Conservation (phyloP, 306 rosid species). For the Acacia crassicarpa region DNA sequence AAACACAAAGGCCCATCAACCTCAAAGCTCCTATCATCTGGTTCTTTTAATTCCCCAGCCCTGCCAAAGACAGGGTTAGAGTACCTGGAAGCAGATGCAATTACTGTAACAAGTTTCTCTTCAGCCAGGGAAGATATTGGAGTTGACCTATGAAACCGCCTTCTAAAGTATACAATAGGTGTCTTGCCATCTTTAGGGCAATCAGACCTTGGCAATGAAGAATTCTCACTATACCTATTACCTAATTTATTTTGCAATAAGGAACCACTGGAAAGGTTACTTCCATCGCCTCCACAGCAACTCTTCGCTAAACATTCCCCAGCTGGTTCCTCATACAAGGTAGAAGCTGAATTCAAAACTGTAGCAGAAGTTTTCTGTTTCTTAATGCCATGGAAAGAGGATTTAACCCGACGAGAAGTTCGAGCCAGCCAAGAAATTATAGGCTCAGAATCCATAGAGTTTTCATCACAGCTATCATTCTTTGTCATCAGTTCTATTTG, state of each 20-base stretch:
- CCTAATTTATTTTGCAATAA: slow-evolving; percentile 35
- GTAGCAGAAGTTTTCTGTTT: slow-evolving; percentile 52
- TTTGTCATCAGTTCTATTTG: slow-evolving; percentile 35
- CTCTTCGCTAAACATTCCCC: slow-evolving; percentile 24
- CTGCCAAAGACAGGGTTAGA: slow-evolving; percentile 20
- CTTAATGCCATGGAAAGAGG: slow-evolving; percentile 45
- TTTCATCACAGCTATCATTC: slow-evolving; percentile 48
- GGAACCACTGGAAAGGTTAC: slow-evolving; percentile 28
- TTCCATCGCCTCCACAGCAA: slow-evolving; percentile 39
- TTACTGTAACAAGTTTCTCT: slow-evolving; percentile 25
- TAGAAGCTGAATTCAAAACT: slow-evolving; percentile 34
- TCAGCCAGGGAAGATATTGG: slow-evolving; percentile 31
- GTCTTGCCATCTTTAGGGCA: slow-evolving; percentile 40
- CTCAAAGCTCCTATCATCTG: slow-evolving; percentile 34
- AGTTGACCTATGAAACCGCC: slow-evolving; percentile 53
- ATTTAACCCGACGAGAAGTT: slow-evolving; percentile 54
- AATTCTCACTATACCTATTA: slow-evolving; percentile 35
- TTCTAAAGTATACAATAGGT: slow-evolving; percentile 79
- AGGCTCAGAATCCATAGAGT: slow-evolving; percentile 71
- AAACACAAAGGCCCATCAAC: slow-evolving; percentile 41
- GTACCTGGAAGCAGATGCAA: slow-evolving; percentile 29
- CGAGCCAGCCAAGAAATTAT: slow-evolving; percentile 80
- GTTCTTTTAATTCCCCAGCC: slow-evolving; percentile 29
- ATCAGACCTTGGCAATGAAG: slow-evolving; percentile 37
- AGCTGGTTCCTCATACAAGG: slow-evolving; percentile 34